Evolutionary conservation across 306 rosid genomes (phyloP).

Genomic region (Rubus idaeus): DNA sequence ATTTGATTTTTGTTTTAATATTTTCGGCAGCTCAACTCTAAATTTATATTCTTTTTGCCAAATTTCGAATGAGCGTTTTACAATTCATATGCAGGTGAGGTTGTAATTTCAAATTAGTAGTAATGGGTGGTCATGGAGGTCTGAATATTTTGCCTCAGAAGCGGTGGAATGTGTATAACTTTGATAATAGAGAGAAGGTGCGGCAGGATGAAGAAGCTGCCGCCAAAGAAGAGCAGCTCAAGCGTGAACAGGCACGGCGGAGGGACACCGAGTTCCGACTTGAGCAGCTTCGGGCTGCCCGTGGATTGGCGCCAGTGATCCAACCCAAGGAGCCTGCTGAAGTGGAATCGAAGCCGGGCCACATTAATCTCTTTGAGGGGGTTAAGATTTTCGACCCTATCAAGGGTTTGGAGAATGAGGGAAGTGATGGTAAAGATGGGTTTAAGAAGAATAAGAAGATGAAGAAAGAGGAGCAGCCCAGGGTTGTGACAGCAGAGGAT

Average conservation of each 20-base stretch:
- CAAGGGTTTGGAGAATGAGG: conserved; percentile 36
- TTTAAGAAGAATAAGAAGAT: conserved; percentile 53
- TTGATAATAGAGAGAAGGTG: conserved; percentile 84
- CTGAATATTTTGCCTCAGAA: conserved; percentile 93
- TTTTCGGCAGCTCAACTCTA: neutral
- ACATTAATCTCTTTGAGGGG: conserved; percentile 81
- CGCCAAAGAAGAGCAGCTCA: conserved; percentile 85
- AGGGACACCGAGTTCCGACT: conserved; percentile 79
- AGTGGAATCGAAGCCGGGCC: conserved; percentile 27
- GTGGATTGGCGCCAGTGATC: conserved; percentile 58
- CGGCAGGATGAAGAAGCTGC: conserved; percentile 83
- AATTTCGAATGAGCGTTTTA: neutral
- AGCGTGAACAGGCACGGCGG: conserved; percentile 66
- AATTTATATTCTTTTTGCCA: neutral
- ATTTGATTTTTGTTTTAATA: neutral
- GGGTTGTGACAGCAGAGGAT: conserved; percentile 66
- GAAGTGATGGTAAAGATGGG: conserved; percentile 33
- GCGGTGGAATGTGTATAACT: conserved; percentile 93
- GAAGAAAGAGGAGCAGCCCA: conserved; percentile 59
- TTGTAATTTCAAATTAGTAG: conserved; percentile 1
- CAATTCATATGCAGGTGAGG: conserved; percentile 20
- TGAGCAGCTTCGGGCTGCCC: conserved; percentile 63
- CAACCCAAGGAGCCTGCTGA: conserved; percentile 10
- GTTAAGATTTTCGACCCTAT: conserved; percentile 77
- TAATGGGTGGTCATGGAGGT: conserved; percentile 96